phyloP scores from a whole-genome alignment of 2,329 filamentous ascomycete genomes.

The Phialophora verrucosa region DNA sequence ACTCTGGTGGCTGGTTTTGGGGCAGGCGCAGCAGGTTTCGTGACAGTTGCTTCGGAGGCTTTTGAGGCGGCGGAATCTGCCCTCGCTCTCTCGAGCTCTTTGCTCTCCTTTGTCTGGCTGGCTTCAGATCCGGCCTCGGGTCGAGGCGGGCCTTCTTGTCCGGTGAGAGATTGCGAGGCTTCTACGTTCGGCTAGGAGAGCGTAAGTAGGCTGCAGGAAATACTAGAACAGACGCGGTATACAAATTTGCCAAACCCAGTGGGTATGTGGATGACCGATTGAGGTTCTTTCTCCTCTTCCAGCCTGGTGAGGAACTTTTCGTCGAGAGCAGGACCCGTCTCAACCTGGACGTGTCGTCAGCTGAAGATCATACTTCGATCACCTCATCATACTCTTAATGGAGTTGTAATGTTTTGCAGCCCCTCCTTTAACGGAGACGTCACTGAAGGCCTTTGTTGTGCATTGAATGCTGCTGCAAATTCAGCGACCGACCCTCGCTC shows the following conservation, averaged over 20 bases:
- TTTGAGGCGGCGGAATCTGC: conserved; percentile 30
- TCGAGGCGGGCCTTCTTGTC: conserved; percentile 1
- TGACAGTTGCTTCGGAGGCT: conserved; percentile 34
- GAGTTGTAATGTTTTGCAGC: conserved; percentile 27
- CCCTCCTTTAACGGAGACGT: conserved; percentile 24
- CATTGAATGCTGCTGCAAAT: conserved; percentile 12
- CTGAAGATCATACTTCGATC: not conserved
- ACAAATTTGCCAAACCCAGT: conserved; percentile 76
- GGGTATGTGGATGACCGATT: conserved; percentile 90
- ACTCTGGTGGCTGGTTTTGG: conserved; percentile 22
- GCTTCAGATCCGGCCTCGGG: conserved; percentile 14
- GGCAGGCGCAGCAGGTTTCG: conserved; percentile 17
- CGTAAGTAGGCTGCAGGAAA: conserved; percentile 8
- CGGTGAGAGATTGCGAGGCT: conserved; percentile 11
- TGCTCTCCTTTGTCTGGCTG: conserved; percentile 5
- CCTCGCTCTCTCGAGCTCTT: conserved; percentile 29
- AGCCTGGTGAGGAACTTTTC: conserved; percentile 47
- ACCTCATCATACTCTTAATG: conserved; percentile 23
- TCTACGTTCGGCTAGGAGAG: conserved; percentile 21
- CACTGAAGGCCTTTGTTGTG: conserved; percentile 18
- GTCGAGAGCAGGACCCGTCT: conserved; percentile 50
- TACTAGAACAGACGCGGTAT: conserved; percentile 12
- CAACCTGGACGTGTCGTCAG: conserved; percentile 45
- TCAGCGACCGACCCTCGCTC: conserved; percentile 26
- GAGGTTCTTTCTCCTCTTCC: conserved; percentile 71